phyloP scores from a whole-genome alignment of 2,329 filamentous ascomycete genomes.

The Pyricularia pennisetigena region DNA sequence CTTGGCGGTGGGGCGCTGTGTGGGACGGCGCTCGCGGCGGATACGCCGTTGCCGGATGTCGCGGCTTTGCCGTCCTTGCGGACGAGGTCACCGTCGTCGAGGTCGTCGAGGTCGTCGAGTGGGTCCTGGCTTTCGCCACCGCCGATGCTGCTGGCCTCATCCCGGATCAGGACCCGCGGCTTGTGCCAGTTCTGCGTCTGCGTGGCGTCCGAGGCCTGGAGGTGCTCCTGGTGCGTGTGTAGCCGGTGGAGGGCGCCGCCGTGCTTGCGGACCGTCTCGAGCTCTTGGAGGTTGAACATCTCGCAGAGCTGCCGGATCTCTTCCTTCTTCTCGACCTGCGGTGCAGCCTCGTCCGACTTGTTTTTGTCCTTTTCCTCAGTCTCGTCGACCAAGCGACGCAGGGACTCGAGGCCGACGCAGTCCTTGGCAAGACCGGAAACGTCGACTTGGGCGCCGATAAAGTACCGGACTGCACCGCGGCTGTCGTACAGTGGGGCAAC shows the following conservation, averaged over 20 bases:
- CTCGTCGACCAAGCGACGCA: constrained; percentile 36
- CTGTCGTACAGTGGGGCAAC: constrained; percentile 62
- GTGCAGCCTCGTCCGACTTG: constrained; percentile 5
- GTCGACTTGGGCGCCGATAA: constrained; percentile 64
- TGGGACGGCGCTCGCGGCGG: neutral
- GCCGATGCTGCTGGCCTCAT: constrained; percentile 18
- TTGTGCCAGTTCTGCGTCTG: constrained; percentile 25
- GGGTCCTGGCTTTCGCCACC: constrained; percentile 7
- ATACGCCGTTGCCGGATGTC: neutral
- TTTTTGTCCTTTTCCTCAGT: constrained; percentile 9
- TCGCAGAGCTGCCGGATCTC: constrained; percentile 58
- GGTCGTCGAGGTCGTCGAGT: neutral
- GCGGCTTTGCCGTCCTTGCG: neutral
- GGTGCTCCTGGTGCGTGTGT: constrained; percentile 27
- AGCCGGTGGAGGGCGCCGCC: constrained; percentile 54
- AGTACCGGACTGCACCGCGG: constrained; percentile 54
- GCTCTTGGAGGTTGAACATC: constrained; percentile 59
- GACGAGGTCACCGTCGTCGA: neutral
- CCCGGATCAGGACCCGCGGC: constrained; percentile 28
- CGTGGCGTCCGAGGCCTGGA: constrained; percentile 16
- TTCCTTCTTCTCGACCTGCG: constrained; percentile 35
- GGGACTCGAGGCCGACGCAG: constrained; percentile 52
- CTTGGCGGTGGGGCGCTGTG: neutral
- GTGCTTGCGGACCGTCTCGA: constrained; percentile 51
- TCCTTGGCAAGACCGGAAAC: constrained; percentile 59